Conservation (phyloP, 208 protist genomes). For the Leptomonas seymouri region DNA sequence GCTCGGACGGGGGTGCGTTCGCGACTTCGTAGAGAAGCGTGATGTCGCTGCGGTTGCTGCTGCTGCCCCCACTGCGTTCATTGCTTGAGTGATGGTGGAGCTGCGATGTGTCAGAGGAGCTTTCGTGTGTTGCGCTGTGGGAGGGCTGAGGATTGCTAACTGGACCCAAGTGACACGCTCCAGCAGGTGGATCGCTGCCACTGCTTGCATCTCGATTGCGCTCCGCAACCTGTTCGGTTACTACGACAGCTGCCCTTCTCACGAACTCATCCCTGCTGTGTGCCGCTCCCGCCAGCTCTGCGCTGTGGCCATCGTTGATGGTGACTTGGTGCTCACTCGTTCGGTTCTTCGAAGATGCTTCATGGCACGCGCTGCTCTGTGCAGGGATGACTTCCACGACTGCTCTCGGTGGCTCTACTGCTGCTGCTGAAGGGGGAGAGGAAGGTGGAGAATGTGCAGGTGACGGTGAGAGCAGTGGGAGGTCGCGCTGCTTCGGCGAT, state of each 20-base stretch:
- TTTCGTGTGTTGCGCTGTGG: not conserved
- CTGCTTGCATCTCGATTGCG: not conserved
- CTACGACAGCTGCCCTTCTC: not conserved
- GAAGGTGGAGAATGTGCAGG: not conserved
- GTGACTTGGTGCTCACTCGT: conserved; percentile 5
- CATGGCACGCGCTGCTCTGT: too few relatives aligned
- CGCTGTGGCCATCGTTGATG: not conserved
- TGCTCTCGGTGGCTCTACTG: too few relatives aligned
- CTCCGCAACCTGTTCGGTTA: too few relatives aligned
- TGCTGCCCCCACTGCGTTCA: not conserved
- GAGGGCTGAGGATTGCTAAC: not conserved
- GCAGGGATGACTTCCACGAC: too few relatives aligned
- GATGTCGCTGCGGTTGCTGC: not conserved
- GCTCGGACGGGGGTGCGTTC: conserved; percentile 5
- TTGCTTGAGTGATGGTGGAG: not conserved
- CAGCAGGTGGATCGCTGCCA: not conserved
- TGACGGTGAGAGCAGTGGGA: not conserved
- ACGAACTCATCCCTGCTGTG: not conserved
- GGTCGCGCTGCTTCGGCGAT: not conserved
- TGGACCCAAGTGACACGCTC: not conserved
- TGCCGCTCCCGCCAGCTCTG: not conserved
- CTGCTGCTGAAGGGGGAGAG: not conserved
- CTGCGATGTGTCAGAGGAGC: not conserved
- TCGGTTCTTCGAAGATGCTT: not conserved
- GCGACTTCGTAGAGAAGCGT: not conserved